Percentiles rank a stretch among this genome's conserved stretches.
Evolutionary conservation across 768 basidiomycete genomes (phyloP).

Genomic region (Hebeloma cylindrosporum): DNA sequence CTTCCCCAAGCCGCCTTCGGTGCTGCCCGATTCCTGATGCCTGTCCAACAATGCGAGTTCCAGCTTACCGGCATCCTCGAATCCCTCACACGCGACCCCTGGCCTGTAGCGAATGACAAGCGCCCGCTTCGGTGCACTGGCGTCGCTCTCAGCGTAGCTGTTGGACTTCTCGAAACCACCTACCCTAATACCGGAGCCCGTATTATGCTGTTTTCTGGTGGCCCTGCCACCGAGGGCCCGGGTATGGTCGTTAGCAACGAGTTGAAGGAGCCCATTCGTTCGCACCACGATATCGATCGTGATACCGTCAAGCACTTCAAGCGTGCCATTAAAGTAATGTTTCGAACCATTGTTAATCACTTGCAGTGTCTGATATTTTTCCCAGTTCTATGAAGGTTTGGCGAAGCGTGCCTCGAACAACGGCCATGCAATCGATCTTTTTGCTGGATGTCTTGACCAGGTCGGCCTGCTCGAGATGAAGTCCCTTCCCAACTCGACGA

Average conservation of each 20-base stretch:
- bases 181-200: constrained; percentile 96
- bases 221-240: constrained; percentile 94
- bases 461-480: constrained; percentile 99
- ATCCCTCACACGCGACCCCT: constrained; percentile 84
- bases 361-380: constrained; percentile 6
- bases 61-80: constrained; percentile 94
- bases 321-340: constrained; percentile 83
- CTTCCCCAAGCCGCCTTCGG: constrained; percentile 79
- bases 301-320: constrained; percentile 98
- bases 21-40: constrained; percentile 88
- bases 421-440: constrained; percentile 93
- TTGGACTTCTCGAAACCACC: constrained; percentile 89
- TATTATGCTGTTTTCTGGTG: constrained; percentile 95
- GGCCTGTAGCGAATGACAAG: constrained; percentile 96
- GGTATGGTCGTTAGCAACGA: constrained; percentile 96
- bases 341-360: constrained; percentile 1
- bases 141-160: constrained; percentile 90
- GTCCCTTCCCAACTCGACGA: constrained; percentile 90
- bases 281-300: constrained; percentile 97
- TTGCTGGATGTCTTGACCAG: constrained; percentile 97
- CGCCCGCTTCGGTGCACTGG: constrained; percentile 93
- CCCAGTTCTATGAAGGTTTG: constrained; percentile 93
- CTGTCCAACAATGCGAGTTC: constrained; percentile 91
- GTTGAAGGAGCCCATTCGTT: constrained; percentile 94
- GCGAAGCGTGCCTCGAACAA: constrained; percentile 92